Percentiles rank a stretch among this genome's conserved stretches.
Evolutionary conservation across 2,329 filamentous ascomycete species (phyloP).

Genomic region (Fusarium veterinarium): DNA sequence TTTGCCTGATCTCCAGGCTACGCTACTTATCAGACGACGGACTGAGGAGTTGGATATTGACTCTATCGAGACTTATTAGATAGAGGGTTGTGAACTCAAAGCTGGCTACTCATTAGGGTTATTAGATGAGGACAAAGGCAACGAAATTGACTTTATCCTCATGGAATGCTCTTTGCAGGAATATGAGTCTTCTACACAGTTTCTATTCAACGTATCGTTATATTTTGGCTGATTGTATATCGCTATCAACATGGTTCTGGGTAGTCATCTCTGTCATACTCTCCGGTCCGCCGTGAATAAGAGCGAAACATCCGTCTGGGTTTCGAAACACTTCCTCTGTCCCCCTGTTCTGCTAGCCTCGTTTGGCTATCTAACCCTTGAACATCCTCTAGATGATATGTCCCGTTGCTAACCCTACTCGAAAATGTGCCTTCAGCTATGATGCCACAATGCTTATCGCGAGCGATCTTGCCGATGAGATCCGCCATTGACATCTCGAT

Average conservation of each 20-base stretch:
- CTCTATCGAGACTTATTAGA: neutral
- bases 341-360: neutral
- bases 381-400: conserved; percentile 14
- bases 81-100: no score
- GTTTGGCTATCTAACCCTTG: conserved; percentile 3
- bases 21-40: neutral
- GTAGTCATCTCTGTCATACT: conserved; percentile 23
- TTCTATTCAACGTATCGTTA: rapidly evolving
- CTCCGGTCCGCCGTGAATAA: conserved; percentile 17
- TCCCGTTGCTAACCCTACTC: conserved; percentile 21
- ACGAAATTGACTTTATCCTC: no score
- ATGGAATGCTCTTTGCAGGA: rapidly evolving
- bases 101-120: rapidly evolving
- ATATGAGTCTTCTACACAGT: rapidly evolving
- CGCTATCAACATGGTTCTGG: conserved; percentile 7
- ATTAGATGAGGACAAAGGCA: neutral
- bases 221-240: neutral
- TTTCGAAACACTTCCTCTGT: conserved; percentile 8
- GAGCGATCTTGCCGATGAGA: conserved; percentile 57
- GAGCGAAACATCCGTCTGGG: conserved; percentile 24
- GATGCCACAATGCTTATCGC: conserved; percentile 29
- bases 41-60: conserved; percentile 1
- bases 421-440: conserved; percentile 37
- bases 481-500: conserved; percentile 67
- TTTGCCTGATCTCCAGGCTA: neutral